Base-by-base conservation (phyloP, 192 early-diverging fungal genomes). In the Backusella macrospora region DNA sequence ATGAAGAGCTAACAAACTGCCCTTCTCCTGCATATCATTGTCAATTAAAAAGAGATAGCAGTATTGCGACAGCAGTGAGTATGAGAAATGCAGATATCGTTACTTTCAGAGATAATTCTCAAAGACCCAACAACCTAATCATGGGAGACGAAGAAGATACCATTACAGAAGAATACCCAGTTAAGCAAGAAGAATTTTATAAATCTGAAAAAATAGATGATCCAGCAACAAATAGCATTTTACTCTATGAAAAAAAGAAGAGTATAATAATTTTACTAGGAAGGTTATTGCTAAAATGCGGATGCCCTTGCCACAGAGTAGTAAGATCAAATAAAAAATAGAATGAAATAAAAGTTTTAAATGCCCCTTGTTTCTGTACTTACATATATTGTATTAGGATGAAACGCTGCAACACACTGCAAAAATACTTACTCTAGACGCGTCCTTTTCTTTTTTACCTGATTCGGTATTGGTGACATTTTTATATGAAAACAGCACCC, bases 381-480 rank as follows among this genome's bases (percentile, higher is more conserved):
- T 34, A 34, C 29, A 34, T 34, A 34, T 5, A 48, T 5, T 8
- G 0, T 3, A 9, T 15, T 29, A 81, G 80, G 83, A 87, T 70
- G 80, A 81, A 21, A 77, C 80, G 7, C 71, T 87, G 21, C 80
- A 82, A 26, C 79, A 85, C 8, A 82, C 83, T 10, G 59, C 85
- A 10, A 77, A 74, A 71, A 76, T 65, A 59, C 74, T 93, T 72
- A 82, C 86, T 29, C 80, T 93, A 26, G 84, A 91, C n/a, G 90
- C 88, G 1, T 85, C 86, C 8, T 90, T 92, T 73, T 86, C 89
- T 13, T 87, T 84, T 42, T 78, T 93, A 39, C 92, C 92, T 2
- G 89, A 89, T 8, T 81, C 91, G 26, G 87, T 93, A 70, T 81
- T 91, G 52, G 86, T 93, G 40, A 86, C 89, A 1, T 93, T 93